phyloP scores from a whole-genome alignment of 352 stramenopile species.

The Phytopythium boreale region DNA sequence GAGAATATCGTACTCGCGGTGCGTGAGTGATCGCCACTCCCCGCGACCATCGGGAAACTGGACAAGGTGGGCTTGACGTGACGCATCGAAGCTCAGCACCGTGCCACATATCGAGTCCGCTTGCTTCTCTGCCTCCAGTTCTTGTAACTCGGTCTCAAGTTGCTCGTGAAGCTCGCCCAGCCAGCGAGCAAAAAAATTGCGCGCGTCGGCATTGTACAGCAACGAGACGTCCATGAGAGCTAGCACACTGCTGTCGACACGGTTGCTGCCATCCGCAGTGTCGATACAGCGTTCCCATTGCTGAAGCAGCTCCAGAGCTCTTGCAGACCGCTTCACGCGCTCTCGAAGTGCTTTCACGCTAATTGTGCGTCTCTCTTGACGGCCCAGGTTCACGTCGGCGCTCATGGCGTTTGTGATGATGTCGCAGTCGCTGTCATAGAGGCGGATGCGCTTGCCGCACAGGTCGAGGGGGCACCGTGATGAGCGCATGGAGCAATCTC shows the following conservation, averaged over 20 bases:
- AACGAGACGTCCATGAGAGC: not conserved
- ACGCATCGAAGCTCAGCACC: conserved; percentile 2
- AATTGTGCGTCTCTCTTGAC: conserved; percentile 3
- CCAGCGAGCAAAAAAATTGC: conserved; percentile 16
- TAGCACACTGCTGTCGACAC: not conserved
- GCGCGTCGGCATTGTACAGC: conserved; percentile 3
- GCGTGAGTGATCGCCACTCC: conserved; percentile 36
- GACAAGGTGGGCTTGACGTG: conserved; percentile 28
- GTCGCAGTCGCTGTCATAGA: conserved; percentile 30
- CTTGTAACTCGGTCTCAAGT: conserved; percentile 3
- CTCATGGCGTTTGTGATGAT: conserved; percentile 16
- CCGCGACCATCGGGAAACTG: conserved; percentile 54
- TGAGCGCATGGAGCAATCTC: conserved; percentile 38
- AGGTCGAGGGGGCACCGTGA: conserved; percentile 52
- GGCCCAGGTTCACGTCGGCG: conserved; percentile 2
- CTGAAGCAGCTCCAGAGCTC: not conserved
- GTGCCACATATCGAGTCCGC: not conserved
- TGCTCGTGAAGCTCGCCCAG: conserved; percentile 9
- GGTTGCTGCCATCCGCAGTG: not conserved
- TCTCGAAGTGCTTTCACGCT: conserved; percentile 15
- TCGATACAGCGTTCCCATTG: not conserved
- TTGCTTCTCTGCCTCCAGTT: conserved; percentile 5
- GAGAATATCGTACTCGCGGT: conserved; percentile 45
- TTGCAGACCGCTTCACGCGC: conserved; percentile 4
- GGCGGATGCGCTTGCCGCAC: conserved; percentile 56